A percentile compares a stretch with the other conserved stretches of the same genome.
Conservation (phyloP, 129 eudicot genomes). For the Gnaphalium uliginosum region DNA sequence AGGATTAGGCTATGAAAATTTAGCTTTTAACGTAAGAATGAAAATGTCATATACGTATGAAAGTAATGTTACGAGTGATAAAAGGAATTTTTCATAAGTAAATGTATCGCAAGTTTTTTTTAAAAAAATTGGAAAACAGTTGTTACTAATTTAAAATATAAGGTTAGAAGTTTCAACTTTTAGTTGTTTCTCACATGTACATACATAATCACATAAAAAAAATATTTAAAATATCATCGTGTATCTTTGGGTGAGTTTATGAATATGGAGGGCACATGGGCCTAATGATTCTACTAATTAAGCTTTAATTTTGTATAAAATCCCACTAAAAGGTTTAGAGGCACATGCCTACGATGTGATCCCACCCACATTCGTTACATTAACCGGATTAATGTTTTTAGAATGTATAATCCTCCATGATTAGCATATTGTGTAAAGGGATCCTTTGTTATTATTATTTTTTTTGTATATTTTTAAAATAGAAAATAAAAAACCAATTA, state of each 20-base stretch:
- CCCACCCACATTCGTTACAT: constrained; percentile 27
- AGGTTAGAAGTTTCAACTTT: background rate
- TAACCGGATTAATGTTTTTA: background rate
- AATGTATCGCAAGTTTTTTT: no score
- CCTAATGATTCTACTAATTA: constrained; percentile 15
- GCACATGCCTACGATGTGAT: constrained; percentile 26
- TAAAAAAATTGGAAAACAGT: no score
- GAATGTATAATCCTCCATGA: background rate
- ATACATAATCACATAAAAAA: background rate
- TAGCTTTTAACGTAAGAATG: background rate
- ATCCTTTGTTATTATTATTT: background rate
- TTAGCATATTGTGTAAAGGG: background rate
- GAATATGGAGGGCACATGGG: constrained; percentile 24
- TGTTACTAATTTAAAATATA: background rate
- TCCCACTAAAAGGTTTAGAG: constrained; percentile 5
- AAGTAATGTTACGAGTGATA: no score
- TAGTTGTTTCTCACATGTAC: background rate
- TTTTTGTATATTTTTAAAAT: no score
- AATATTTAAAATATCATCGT: background rate
- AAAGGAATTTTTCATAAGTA: no score
- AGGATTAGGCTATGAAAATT: no score
- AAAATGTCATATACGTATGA: background rate
- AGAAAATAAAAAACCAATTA: no score
- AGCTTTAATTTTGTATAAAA: background rate
- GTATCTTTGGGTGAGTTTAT: background rate